Conservation (phyloP, 495 filamentous ascomycete species). For the Sordaria brevicollis region DNA sequence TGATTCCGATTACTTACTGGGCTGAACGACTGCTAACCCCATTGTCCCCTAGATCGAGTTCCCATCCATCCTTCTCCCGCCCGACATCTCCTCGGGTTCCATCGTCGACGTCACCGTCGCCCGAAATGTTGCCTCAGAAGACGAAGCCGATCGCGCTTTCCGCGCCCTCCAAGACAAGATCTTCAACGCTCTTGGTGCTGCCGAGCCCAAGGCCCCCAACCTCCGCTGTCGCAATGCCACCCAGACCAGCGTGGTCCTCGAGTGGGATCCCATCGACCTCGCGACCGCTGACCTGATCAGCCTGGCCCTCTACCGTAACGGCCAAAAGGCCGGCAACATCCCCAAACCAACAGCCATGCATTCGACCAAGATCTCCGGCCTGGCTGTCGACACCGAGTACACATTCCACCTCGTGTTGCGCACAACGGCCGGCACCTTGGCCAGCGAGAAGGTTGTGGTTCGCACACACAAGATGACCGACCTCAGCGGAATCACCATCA, state of each 20-base stretch:
- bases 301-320: conserved; percentile 87
- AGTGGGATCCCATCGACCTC: conserved; percentile 93
- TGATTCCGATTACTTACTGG: background rate
- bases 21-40: background rate
- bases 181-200: conserved; percentile 71
- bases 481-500: conserved; percentile 90
- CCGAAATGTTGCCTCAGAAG: conserved; percentile 74
- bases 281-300: conserved; percentile 85
- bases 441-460: conserved; percentile 73
- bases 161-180: conserved; percentile 77
- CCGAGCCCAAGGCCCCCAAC: conserved; percentile 65
- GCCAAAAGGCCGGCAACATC: conserved; percentile 89
- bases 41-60: conserved; percentile 73
- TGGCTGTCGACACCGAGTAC: conserved; percentile 92
- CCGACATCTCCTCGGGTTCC: conserved; percentile 85
- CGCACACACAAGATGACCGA: conserved; percentile 99
- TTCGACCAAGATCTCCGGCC: conserved; percentile 92
- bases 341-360: conserved; percentile 75
- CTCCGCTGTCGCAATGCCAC: conserved; percentile 92
- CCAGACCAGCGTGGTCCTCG: conserved; percentile 91
- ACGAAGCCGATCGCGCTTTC: conserved; percentile 62
- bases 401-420: conserved; percentile 85
- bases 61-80: conserved; percentile 90
- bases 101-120: conserved; percentile 97
- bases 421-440: conserved; percentile 80